Conservation (phyloP, 78 protist genomes). For the Polysphondylium violaceum region DNA sequence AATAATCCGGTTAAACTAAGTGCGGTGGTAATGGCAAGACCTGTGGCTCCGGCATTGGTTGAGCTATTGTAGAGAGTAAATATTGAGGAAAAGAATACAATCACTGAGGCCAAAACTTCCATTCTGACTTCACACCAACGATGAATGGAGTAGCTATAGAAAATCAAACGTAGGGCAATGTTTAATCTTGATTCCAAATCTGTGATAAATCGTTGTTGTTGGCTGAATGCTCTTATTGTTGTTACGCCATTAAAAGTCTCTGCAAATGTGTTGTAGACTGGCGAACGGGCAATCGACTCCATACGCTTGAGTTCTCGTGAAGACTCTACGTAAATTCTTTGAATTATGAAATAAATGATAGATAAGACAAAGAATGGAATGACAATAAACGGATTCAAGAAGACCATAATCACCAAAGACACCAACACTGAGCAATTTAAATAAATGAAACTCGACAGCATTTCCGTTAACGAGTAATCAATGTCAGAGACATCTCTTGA, state of each 20-base stretch:
- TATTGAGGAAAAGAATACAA: constrained; percentile 63
- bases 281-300: constrained; percentile 90
- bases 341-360: constrained; percentile 78
- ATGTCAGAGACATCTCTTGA: constrained; percentile 66
- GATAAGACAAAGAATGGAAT: constrained; percentile 13
- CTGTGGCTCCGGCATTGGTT: constrained; percentile 67
- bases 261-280: constrained; percentile 86
- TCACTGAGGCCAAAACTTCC: constrained; percentile 62
- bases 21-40: constrained; percentile 80
- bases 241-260: constrained; percentile 91
- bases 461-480: constrained; percentile 33
- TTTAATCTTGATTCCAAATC: constrained; percentile 3
- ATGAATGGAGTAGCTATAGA: constrained; percentile 31
- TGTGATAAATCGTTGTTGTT: constrained; percentile 23
- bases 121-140: constrained; percentile 89
- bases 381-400: constrained; percentile 24
- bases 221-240: constrained; percentile 91
- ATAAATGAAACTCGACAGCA: constrained; percentile 3
- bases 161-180: constrained; percentile 50
- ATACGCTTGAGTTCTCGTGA: constrained; percentile 89
- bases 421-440: constrained; percentile 9
- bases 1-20: constrained; percentile 36
- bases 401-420: constrained; percentile 2
- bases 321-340: constrained; percentile 76
- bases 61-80: constrained; percentile 10